Percentiles rank a stretch among this genome's conserved stretches.
Conservation (phyloP, 1,139 yeast species). For the Arxiozyma heterogenica region DNA sequence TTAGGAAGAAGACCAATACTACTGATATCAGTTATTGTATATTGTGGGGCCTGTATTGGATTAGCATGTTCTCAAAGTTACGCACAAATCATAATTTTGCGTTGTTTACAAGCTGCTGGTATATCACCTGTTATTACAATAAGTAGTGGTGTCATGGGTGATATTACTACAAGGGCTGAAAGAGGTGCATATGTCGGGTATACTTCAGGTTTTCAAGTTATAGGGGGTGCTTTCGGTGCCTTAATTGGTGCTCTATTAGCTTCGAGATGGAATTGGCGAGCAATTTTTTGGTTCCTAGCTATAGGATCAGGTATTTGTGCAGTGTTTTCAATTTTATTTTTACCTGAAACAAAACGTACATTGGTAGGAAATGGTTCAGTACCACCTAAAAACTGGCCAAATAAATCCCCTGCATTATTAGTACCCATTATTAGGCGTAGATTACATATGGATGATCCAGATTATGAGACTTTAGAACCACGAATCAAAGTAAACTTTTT, state of each 20-base stretch:
- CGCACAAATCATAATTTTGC: conserved; percentile 42
- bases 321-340: conserved; percentile 32
- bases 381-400: conserved; percentile 35
- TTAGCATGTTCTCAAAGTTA: conserved; percentile 42
- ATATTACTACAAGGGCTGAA: conserved; percentile 49
- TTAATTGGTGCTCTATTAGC: conserved; percentile 62
- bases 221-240: conserved; percentile 74
- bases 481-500: conserved; percentile 33
- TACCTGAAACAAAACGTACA: conserved; percentile 67
- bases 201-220: conserved; percentile 51
- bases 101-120: conserved; percentile 64
- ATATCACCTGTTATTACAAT: conserved; percentile 65
- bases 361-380: conserved; percentile 61
- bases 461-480: conserved; percentile 28
- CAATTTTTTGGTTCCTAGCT: conserved; percentile 66
- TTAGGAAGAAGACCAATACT: conserved; percentile 63
- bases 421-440: conserved; percentile 18
- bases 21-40: conserved; percentile 41
- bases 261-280: conserved; percentile 58
- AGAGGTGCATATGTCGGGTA: conserved; percentile 61
- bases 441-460: conserved; percentile 29
- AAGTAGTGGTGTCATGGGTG: conserved; percentile 59
- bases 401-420: conserved; percentile 38
- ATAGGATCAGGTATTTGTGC: conserved; percentile 45
- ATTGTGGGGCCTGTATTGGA: conserved; percentile 51